Conservation (phyloP, 257 asterid genomes). For the Nemophila menziesii region DNA sequence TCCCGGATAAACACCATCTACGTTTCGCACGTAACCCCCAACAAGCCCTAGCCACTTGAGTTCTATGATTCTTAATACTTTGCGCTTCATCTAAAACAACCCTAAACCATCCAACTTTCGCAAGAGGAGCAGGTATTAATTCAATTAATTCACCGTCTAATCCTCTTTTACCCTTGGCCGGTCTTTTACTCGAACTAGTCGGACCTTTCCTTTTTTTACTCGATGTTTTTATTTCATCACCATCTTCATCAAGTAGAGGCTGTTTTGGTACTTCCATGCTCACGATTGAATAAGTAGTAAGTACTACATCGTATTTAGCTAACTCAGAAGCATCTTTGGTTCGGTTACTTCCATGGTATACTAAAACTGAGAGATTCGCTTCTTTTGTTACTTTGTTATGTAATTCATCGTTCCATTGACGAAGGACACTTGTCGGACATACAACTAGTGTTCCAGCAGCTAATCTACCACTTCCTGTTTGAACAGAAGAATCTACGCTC, state of each 20-base stretch:
- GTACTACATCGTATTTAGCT: conserved; percentile 86
- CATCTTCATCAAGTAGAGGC: conserved; percentile 71
- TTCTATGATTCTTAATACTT: conserved; percentile 87
- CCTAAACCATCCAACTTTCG: conserved; percentile 96
- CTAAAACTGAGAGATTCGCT: conserved; percentile 81
- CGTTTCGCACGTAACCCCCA: conserved; percentile 99
- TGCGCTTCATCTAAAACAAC: conserved; percentile 98
- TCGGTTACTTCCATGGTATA: conserved; percentile 82
- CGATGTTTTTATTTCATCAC: conserved; percentile 40
- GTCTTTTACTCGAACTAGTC: conserved; percentile 34
- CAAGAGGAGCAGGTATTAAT: conserved; percentile 68
- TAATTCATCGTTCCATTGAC: conserved; percentile 95
- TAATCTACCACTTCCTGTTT: conserved; percentile 61
- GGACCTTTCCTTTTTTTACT: conserved; percentile 52
- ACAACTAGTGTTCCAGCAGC: conserved; percentile 95
- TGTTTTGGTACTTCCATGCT: conserved; percentile 99
- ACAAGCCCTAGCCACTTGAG: conserved; percentile 97
- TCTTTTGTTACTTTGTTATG: conserved; percentile 64
- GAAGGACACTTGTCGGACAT: conserved; percentile 96
- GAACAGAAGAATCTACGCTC: conserved; percentile 19
- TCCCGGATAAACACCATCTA: conserved; percentile 97
- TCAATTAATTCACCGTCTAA: conserved; percentile 42
- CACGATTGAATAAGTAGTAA: conserved; percentile 92
- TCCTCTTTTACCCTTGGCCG: conserved; percentile 53
- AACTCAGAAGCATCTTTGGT: conserved; percentile 80